A percentile compares a stretch with the other conserved stretches of the same genome.
These are phyloP conservation scores for Nannochloris sp. DNA, from an alignment of 139 green algal species.

Conservation along the genomic window DNA sequence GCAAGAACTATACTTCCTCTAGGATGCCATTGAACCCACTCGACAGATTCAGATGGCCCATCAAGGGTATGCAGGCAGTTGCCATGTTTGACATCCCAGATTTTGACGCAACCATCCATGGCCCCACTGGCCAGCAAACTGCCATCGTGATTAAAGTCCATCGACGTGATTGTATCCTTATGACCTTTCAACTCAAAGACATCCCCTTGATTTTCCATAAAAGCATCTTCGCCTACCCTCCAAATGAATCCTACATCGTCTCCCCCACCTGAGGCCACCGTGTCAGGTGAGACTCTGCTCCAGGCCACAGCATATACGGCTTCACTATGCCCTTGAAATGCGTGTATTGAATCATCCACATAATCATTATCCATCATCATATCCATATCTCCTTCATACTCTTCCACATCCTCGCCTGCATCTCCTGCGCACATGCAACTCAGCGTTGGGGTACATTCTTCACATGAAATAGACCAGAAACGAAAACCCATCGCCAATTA, in stretches of 20 bases:
- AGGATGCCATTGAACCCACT: constrained; percentile 92
- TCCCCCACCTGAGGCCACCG: constrained; percentile 66
- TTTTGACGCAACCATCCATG: constrained; percentile 66
- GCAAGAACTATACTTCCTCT: constrained; percentile 78
- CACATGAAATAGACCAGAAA: background rate
- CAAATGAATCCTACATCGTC: constrained; percentile 73
- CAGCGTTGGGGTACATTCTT: background rate
- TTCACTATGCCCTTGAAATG: constrained; percentile 60
- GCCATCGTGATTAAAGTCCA: constrained; percentile 70
- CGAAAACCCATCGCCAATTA: background rate
- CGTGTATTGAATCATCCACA: constrained; percentile 57
- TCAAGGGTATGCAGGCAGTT: constrained; percentile 52
- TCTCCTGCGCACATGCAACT: background rate
- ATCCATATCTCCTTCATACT: constrained; percentile 15
- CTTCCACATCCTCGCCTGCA: constrained; percentile 10
- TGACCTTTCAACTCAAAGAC: constrained; percentile 67
- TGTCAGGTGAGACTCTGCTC: constrained; percentile 39
- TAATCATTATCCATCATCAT: constrained; percentile 14
- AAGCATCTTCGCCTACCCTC: constrained; percentile 58
- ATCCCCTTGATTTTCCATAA: constrained; percentile 37
- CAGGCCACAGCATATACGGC: constrained; percentile 68
- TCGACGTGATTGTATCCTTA: constrained; percentile 63
- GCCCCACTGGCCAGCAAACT: constrained; percentile 69
- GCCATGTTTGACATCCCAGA: constrained; percentile 58
- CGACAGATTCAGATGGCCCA: constrained; percentile 62